phyloP scores from a whole-genome alignment of 345 rosid species.

The Citrus medica region DNA sequence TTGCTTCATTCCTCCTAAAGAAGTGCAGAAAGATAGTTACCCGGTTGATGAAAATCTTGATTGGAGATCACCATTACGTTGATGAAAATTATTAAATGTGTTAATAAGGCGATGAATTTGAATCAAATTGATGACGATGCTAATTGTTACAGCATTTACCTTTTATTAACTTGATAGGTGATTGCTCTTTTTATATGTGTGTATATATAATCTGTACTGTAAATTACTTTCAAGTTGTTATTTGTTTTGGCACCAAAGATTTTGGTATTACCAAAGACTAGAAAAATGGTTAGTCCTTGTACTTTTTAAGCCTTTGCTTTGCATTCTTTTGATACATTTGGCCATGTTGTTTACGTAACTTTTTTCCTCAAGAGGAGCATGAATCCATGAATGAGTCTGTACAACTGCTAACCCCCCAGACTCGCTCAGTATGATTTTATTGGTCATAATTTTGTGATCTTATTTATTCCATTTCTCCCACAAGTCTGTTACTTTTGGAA shows the following conservation, averaged over 20 bases:
- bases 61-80: slow-evolving; percentile 31
- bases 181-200: background rate
- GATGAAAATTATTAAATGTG: background rate
- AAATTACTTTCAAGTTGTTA: background rate
- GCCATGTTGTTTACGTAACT: background rate
- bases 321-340: background rate
- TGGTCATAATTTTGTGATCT: no score
- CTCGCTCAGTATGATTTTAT: no score
- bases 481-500: background rate
- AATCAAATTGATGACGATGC: no score
- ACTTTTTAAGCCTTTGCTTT: background rate
- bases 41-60: slow-evolving; percentile 30
- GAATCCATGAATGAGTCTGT: background rate
- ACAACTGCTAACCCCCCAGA: no score
- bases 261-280: background rate
- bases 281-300: background rate
- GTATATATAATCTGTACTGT: background rate
- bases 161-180: background rate
- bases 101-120: background rate
- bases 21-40: slow-evolving; percentile 39
- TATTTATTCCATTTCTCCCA: background rate
- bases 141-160: background rate
- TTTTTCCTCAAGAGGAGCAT: background rate
- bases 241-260: background rate
- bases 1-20: slow-evolving; percentile 86